Evolutionary conservation across 768 basidiomycete species (phyloP).

Genomic region (Calocera cornea): DNA sequence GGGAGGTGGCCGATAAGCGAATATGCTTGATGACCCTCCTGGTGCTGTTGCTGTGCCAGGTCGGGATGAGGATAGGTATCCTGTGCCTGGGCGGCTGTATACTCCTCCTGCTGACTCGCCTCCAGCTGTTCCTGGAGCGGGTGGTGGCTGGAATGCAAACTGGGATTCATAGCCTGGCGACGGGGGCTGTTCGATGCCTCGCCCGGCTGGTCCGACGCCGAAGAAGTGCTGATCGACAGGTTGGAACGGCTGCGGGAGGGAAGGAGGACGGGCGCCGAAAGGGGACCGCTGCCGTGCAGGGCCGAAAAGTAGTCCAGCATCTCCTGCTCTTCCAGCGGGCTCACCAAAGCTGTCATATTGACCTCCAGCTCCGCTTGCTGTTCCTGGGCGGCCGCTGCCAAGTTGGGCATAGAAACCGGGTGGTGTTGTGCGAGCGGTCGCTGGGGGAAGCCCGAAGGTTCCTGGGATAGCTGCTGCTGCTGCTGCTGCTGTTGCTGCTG

Average conservation of each 20-base stretch:
- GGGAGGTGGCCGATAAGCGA: background rate
- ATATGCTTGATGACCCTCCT: background rate
- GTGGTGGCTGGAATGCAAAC: background rate
- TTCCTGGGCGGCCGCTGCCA: background rate
- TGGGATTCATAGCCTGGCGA: background rate
- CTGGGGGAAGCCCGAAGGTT: background rate
- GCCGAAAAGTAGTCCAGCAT: background rate
- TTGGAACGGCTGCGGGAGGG: background rate
- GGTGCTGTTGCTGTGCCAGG: background rate
- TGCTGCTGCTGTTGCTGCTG: background rate
- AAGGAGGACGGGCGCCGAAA: background rate
- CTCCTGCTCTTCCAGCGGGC: background rate
- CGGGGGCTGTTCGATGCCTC: background rate
- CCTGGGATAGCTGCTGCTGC: background rate
- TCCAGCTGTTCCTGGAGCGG: background rate
- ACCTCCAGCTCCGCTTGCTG: background rate
- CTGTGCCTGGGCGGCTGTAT: background rate
- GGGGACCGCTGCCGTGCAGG: background rate
- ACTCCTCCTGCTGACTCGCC: background rate
- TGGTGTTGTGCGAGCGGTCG: background rate
- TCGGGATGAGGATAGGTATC: background rate
- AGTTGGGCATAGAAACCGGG: background rate
- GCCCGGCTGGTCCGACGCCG: background rate
- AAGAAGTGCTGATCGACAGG: background rate
- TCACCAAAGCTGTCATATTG: background rate